Evolutionary conservation across 2,329 filamentous ascomycete genomes (phyloP).

Genomic region (Exophiala mesophila): DNA sequence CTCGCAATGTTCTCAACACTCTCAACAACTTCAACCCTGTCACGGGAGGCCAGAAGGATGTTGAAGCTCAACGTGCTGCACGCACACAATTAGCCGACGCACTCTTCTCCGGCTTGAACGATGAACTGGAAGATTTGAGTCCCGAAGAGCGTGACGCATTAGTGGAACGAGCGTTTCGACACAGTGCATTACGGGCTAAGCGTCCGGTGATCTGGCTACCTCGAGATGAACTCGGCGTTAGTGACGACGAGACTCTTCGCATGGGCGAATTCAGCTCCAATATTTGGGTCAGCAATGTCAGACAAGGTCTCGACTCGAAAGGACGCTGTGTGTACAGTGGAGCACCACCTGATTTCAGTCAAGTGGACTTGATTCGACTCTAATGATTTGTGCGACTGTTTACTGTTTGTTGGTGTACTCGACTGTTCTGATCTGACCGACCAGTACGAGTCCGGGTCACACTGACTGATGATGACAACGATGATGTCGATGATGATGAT

Average conservation of each 20-base stretch:
- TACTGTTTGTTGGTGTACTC: too few relatives aligned
- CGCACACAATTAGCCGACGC: constrained; percentile 65
- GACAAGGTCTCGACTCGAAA: constrained; percentile 79
- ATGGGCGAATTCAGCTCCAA: constrained; percentile 67
- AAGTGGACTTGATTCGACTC: constrained; percentile 78
- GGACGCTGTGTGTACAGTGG: constrained; percentile 76
- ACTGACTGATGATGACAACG: too few relatives aligned
- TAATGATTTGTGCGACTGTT: constrained; percentile 42
- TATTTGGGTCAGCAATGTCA: constrained; percentile 93
- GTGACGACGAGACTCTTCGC: constrained; percentile 80
- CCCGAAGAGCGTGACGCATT: constrained; percentile 82
- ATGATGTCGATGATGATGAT: too few relatives aligned
- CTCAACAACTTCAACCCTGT: constrained; percentile 28
- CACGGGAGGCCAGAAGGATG: constrained; percentile 52
- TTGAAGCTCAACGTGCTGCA: constrained; percentile 62
- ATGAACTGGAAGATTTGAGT: constrained; percentile 91
- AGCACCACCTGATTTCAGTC: constrained; percentile 84
- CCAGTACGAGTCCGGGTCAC: too few relatives aligned
- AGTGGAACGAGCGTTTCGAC: constrained; percentile 83
- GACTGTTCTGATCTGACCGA: too few relatives aligned
- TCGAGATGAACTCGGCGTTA: constrained; percentile 80
- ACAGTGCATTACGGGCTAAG: constrained; percentile 76
- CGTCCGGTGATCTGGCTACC: constrained; percentile 93
- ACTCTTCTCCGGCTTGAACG: constrained; percentile 79
- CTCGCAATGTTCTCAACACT: constrained; percentile 22